Evolutionary conservation across 257 asterid species (phyloP).

Genomic region (Ehretia macrophylla): DNA sequence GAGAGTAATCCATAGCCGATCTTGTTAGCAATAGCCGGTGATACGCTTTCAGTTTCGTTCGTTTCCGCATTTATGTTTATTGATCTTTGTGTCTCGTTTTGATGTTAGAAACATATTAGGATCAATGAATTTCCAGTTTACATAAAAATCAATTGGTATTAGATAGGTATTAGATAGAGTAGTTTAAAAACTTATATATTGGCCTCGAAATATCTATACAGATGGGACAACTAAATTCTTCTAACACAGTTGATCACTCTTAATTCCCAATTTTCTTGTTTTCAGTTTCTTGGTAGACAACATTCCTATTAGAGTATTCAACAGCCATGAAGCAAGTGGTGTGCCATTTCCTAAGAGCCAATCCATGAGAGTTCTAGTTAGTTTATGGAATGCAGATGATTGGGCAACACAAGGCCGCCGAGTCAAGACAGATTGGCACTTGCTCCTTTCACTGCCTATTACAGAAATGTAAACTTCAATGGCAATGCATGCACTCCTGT

Average conservation of each 20-base stretch:
- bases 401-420: conserved; percentile 75
- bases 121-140: too few relatives aligned
- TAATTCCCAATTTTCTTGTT: background rate
- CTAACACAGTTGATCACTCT: background rate
- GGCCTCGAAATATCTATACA: too few relatives aligned
- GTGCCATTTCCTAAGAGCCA: conserved; percentile 51
- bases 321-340: conserved; percentile 31
- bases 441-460: conserved; percentile 48
- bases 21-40: too few relatives aligned
- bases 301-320: conserved; percentile 56
- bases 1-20: too few relatives aligned
- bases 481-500: conserved; percentile 17
- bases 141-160: too few relatives aligned
- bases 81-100: too few relatives aligned
- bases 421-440: conserved; percentile 55
- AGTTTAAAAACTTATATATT: too few relatives aligned
- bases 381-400: conserved; percentile 64
- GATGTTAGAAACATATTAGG: too few relatives aligned
- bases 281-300: conserved; percentile 54
- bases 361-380: conserved; percentile 45
- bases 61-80: too few relatives aligned
- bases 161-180: too few relatives aligned
- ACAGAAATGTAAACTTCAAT: conserved; percentile 29
- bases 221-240: background rate
- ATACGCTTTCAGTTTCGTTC: too few relatives aligned